These are phyloP conservation scores for Nemania sp. DNA, from an alignment of 2,329 filamentous ascomycete genomes.

Conservation along the genomic window DNA sequence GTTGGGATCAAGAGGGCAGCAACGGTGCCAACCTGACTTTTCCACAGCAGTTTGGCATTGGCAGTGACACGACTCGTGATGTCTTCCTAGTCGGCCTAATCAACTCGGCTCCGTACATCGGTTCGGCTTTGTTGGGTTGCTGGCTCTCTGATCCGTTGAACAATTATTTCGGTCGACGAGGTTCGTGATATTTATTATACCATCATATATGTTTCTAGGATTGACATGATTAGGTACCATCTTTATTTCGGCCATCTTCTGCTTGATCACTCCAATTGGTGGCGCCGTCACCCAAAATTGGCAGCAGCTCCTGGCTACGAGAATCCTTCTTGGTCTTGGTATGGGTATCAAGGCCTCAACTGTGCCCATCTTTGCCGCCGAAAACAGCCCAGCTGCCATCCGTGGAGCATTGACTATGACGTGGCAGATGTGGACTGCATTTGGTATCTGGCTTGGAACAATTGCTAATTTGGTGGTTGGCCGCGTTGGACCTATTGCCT, in stretches of 20 bases:
- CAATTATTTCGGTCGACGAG: constrained; percentile 63
- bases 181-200: constrained; percentile 16
- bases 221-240: constrained; percentile 63
- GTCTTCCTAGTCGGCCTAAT: constrained; percentile 58
- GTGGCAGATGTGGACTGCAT: constrained; percentile 72
- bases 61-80: constrained; percentile 27
- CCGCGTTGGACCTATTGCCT: constrained; percentile 45
- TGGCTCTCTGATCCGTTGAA: constrained; percentile 66
- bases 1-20: constrained; percentile 68
- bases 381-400: constrained; percentile 70
- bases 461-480: constrained; percentile 61
- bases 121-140: constrained; percentile 55
- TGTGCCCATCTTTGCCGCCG: constrained; percentile 75
- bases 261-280: constrained; percentile 57
- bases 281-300: constrained; percentile 38
- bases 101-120: constrained; percentile 53
- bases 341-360: constrained; percentile 76
- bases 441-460: constrained; percentile 65
- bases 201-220: not conserved
- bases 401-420: constrained; percentile 80
- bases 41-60: constrained; percentile 58
- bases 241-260: constrained; percentile 75
- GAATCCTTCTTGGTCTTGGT: constrained; percentile 75
- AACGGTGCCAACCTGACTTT: constrained; percentile 68
- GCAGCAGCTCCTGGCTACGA: constrained; percentile 66